Evolutionary conservation across 495 filamentous ascomycete species (phyloP).

Genomic region (Aspergillus kassunensis): DNA sequence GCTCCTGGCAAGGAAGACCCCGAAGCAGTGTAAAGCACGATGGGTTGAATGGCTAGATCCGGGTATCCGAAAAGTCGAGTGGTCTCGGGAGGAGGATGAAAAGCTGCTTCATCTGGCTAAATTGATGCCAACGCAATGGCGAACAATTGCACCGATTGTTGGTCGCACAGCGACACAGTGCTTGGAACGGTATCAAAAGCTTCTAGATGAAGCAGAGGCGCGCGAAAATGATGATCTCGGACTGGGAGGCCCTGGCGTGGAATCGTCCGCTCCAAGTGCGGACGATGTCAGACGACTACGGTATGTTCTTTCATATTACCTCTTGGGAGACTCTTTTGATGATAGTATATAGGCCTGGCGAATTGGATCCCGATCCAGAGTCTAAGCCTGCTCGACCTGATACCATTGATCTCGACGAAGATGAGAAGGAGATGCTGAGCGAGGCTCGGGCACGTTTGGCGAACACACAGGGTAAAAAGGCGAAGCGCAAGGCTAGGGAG

Average conservation of each 20-base stretch:
- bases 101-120: conserved; percentile 94
- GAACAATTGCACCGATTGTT: conserved; percentile 95
- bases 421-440: conserved; percentile 99
- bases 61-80: conserved; percentile 95
- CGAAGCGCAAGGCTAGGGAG: conserved; percentile 95
- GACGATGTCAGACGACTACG: conserved; percentile 88
- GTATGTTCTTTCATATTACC: conserved; percentile 22
- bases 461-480: conserved; percentile 98
- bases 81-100: conserved; percentile 98
- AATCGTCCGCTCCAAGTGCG: conserved; percentile 82
- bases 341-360: conserved; percentile 62
- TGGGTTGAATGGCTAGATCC: conserved; percentile 99
- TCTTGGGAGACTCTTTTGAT: conserved; percentile 20
- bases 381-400: conserved; percentile 95
- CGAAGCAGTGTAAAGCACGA: conserved; percentile 97
- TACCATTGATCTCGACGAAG: conserved; percentile 96
- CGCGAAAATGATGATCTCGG: conserved; percentile 81
- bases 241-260: conserved; percentile 82
- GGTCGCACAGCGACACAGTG: conserved; percentile 96
- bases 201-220: conserved; percentile 92
- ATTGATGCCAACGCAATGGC: conserved; percentile 99
- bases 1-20: conserved; percentile 92
- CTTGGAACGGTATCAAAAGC: conserved; percentile 91
- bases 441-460: conserved; percentile 94
- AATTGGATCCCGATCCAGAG: conserved; percentile 94